Percentiles rank a stretch among this genome's conserved stretches.
Conservation (phyloP, 2,329 filamentous ascomycete genomes). For the Pseudogymnoascus pannorum region DNA sequence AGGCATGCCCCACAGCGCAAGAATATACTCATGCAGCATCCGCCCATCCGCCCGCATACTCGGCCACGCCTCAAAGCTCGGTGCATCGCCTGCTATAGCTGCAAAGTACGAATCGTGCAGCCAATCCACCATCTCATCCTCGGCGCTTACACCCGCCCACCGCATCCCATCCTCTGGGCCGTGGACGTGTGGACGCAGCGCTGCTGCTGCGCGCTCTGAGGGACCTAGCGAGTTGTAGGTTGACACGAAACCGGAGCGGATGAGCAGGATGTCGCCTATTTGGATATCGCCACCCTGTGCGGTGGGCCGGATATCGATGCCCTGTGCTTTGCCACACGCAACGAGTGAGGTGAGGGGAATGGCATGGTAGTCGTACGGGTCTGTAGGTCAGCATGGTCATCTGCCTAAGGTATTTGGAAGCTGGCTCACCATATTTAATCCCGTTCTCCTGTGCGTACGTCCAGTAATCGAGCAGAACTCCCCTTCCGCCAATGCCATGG, state of each 20-base stretch:
- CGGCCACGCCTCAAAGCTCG: conserved; percentile 34
- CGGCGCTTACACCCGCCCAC: conserved; percentile 43
- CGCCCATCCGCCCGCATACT: conserved; percentile 13
- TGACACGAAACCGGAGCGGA: conserved; percentile 42
- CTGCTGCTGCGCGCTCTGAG: conserved; percentile 33
- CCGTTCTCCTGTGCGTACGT: conserved; percentile 33
- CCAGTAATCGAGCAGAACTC: conserved; percentile 47
- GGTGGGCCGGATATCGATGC: conserved; percentile 26
- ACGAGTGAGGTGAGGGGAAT: conserved; percentile 24
- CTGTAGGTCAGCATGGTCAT: conserved; percentile 13
- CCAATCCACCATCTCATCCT: conserved; percentile 37
- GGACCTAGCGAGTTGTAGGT: conserved; percentile 29
- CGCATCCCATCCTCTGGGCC: conserved; percentile 30
- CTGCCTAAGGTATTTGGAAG: neutral
- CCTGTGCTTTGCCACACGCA: conserved; percentile 24
- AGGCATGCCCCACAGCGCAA: conserved; percentile 29
- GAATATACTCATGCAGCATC: conserved; percentile 26
- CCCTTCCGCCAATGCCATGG: conserved; percentile 47
- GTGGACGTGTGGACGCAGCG: conserved; percentile 28
- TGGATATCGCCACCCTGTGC: conserved; percentile 40
- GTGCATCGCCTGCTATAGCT: conserved; percentile 39
- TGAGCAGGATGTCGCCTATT: conserved; percentile 47
- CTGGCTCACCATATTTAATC: conserved; percentile 28
- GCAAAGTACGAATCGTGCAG: conserved; percentile 36
- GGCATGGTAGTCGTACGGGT: conserved; percentile 24